Percentiles rank a stretch among this genome's conserved stretches.
Evolutionary conservation across 208 protist species (phyloP).

Genomic region (Trichomonas tenax): DNA sequence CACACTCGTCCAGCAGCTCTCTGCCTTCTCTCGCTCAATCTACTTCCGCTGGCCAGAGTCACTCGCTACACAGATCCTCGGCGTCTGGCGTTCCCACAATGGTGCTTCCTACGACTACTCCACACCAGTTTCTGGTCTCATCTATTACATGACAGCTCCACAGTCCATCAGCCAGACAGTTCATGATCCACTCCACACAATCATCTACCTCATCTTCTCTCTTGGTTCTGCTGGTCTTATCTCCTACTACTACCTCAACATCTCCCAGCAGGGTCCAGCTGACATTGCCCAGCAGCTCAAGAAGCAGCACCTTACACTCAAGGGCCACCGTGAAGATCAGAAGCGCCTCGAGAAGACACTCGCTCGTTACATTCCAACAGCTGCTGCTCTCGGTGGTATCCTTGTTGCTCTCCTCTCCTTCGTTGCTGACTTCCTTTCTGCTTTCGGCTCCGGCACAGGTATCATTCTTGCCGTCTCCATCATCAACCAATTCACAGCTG

Average conservation of each 20-base stretch:
- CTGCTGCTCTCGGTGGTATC: conserved; percentile 94
- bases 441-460: conserved; percentile 86
- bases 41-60: background rate
- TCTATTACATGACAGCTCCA: background rate
- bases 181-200: background rate
- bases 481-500: conserved; percentile 98
- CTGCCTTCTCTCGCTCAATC: background rate
- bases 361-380: conserved; percentile 75
- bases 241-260: background rate
- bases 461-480: conserved; percentile 98
- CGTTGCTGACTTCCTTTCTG: conserved; percentile 91
- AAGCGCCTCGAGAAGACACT: background rate
- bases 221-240: background rate
- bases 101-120: background rate
- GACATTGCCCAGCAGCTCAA: background rate
- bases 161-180: background rate
- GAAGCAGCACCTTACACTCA: conserved; percentile 10
- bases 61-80: background rate
- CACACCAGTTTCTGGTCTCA: background rate
- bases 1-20: background rate
- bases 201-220: background rate
- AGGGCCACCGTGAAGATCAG: background rate
- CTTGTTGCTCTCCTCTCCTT: conserved; percentile 97
- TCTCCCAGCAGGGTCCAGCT: background rate
- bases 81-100: background rate